A percentile compares a stretch with the other conserved stretches of the same genome.
These are phyloP conservation scores for Didymellaceae sp. DNA, from an alignment of 2,329 filamentous ascomycete species.

Conservation along the genomic window DNA sequence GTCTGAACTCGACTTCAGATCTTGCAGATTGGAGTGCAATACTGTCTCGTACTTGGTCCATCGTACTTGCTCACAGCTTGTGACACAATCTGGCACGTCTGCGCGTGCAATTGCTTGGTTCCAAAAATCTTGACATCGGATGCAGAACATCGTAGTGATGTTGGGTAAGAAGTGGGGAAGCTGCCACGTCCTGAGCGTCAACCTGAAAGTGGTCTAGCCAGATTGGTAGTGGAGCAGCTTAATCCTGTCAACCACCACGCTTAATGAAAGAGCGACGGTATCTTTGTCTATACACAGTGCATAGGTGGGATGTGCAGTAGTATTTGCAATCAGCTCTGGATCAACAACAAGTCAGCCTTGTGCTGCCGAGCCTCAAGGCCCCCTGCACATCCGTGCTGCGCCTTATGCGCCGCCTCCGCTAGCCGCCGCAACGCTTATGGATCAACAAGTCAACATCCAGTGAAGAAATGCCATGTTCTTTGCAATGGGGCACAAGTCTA, in stretches of 20 bases:
- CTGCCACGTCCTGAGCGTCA: background rate
- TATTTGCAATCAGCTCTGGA: background rate
- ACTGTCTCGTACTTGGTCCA: background rate
- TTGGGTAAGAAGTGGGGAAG: background rate
- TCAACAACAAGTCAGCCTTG: constrained; percentile 8
- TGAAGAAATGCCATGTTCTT: background rate
- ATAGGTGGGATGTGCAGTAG: too few relatives aligned
- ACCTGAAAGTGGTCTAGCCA: too few relatives aligned
- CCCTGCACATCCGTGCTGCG: too few relatives aligned
- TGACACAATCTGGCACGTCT: background rate
- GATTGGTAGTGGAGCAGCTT: background rate
- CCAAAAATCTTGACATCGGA: constrained; percentile 1
- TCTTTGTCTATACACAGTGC: too few relatives aligned
- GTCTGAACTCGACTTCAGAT: constrained; percentile 26
- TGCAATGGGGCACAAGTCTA: too few relatives aligned
- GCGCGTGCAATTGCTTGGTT: background rate
- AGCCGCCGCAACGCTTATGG: background rate
- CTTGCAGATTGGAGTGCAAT: background rate
- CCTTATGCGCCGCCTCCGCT: constrained; percentile 13
- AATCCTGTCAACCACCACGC: too few relatives aligned
- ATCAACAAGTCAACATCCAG: background rate
- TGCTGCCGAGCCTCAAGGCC: too few relatives aligned
- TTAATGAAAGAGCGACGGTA: too few relatives aligned
- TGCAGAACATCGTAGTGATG: background rate
- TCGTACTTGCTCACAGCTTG: background rate